These are phyloP conservation scores for Phytophthora hybrid DNA, from an alignment of 352 stramenopile species.

Conservation along the genomic window DNA sequence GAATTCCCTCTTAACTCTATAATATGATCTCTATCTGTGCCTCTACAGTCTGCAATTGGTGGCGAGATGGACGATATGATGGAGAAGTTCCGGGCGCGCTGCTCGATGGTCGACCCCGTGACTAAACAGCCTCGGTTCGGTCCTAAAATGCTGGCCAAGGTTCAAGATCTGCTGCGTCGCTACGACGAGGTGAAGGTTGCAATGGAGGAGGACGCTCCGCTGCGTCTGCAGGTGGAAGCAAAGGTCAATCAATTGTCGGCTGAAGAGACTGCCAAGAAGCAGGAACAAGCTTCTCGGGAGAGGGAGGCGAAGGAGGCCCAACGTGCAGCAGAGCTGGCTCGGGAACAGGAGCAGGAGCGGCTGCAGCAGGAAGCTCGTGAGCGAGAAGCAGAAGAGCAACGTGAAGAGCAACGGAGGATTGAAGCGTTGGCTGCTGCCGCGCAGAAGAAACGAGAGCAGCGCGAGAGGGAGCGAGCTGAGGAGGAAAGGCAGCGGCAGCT, in stretches of 20 bases:
- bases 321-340: conserved; percentile 23
- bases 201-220: conserved; percentile 37
- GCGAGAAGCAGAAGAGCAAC: conserved; percentile 26
- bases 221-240: conserved; percentile 33
- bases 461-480: conserved; percentile 44
- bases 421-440: conserved; percentile 60
- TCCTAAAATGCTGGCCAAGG: conserved; percentile 77
- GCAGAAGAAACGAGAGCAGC: conserved; percentile 63
- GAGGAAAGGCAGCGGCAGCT: conserved; percentile 43
- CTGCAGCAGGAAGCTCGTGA: conserved; percentile 25
- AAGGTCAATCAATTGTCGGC: conserved; percentile 30
- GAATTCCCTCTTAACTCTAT: background rate
- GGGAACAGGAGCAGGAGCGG: conserved; percentile 31
- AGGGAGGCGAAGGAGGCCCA: conserved; percentile 20
- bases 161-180: conserved; percentile 58
- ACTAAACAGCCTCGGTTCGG: conserved; percentile 79
- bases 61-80: conserved; percentile 51
- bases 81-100: conserved; percentile 62
- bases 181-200: conserved; percentile 56
- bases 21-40: conserved; percentile 13
- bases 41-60: conserved; percentile 34
- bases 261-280: conserved; percentile 11
- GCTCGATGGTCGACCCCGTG: conserved; percentile 70
- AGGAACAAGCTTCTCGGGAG: conserved; percentile 20
- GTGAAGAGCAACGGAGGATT: conserved; percentile 40